Evolutionary conservation across 2,329 filamentous ascomycete species (phyloP).

Genomic region (Lasiodiplodia theobromae): DNA sequence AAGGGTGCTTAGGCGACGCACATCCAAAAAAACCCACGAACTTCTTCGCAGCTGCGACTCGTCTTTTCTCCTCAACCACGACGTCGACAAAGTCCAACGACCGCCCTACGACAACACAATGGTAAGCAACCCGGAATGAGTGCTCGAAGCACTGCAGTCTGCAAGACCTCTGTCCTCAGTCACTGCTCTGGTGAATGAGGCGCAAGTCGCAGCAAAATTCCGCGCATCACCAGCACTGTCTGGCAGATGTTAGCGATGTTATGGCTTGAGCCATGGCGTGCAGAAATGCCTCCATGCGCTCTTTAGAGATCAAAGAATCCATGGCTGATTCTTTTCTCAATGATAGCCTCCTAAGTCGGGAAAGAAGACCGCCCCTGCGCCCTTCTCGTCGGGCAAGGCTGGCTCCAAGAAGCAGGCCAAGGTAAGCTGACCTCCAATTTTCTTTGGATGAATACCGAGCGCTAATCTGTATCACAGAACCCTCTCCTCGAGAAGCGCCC

Average conservation of each 20-base stretch:
- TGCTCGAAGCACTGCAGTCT: conserved; percentile 17
- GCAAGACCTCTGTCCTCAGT: conserved; percentile 19
- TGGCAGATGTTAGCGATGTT: conserved; percentile 27
- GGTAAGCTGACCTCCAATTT: conserved; percentile 65
- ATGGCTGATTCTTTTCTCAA: conserved; percentile 99
- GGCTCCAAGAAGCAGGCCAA: conserved; percentile 93
- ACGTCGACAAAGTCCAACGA: conserved; percentile 29
- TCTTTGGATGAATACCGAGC: background rate
- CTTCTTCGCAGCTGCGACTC: background rate
- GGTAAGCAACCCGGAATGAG: conserved; percentile 24
- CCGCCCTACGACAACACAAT: conserved; percentile 30
- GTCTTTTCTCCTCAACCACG: conserved; percentile 26
- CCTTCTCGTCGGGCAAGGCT: conserved; percentile 95
- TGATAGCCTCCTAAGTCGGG: conserved; percentile 97
- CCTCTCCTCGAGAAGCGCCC: conserved; percentile 98
- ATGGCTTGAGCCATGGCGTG: conserved; percentile 28
- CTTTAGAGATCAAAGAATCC: conserved; percentile 37
- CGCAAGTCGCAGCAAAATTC: conserved; percentile 28
- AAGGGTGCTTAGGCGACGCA: conserved; percentile 9
- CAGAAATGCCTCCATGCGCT: conserved; percentile 24
- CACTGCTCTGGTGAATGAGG: background rate
- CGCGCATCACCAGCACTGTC: conserved; percentile 19
- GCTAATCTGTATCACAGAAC: conserved; percentile 69
- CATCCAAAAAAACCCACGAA: conserved; percentile 17
- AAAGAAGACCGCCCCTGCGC: conserved; percentile 98